Percentiles rank a stretch among this genome's conserved stretches.
These are phyloP conservation scores for Fibroporia radiculosa DNA, from an alignment of 768 basidiomycete species.

Conservation along the genomic window DNA sequence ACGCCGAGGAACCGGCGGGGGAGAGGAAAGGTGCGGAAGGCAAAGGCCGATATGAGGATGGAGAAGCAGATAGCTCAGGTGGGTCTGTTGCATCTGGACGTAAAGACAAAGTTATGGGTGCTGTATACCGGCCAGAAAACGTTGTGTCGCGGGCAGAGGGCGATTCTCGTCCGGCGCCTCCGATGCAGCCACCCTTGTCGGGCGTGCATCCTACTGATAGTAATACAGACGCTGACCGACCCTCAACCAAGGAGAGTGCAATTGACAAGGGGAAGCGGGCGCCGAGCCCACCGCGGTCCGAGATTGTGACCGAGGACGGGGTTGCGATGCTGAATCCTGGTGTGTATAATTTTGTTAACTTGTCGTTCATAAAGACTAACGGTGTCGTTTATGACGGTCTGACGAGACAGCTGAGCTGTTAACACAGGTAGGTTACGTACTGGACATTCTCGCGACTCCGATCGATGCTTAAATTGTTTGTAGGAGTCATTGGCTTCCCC, in stretches of 20 bases:
- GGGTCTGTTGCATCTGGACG: neutral
- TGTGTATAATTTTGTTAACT: conserved; percentile 16
- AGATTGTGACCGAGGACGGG: conserved; percentile 55
- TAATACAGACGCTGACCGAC: too few species aligned
- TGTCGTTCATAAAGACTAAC: neutral
- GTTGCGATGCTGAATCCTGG: conserved; percentile 65
- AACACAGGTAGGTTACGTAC: conserved; percentile 40
- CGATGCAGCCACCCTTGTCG: too few species aligned
- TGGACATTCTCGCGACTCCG: conserved; percentile 3
- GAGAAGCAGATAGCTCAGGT: neutral
- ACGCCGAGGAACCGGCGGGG: too few species aligned
- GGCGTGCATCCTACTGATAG: too few species aligned
- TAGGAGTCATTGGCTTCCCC: conserved; percentile 66
- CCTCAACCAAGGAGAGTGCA: neutral
- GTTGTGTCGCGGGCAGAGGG: too few species aligned
- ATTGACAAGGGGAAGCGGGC: neutral
- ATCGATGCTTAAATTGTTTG: conserved; percentile 5
- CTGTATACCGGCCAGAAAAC: too few species aligned
- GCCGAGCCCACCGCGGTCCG: conserved; percentile 34
- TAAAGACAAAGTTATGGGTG: too few species aligned
- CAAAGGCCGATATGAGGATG: neutral
- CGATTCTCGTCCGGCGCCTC: too few species aligned
- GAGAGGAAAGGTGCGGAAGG: too few species aligned
- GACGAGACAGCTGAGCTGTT: conserved; percentile 44
- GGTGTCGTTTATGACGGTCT: neutral